Evolutionary conservation across 2,329 filamentous ascomycete species (phyloP).

Genomic region (Penicillium olsonii): DNA sequence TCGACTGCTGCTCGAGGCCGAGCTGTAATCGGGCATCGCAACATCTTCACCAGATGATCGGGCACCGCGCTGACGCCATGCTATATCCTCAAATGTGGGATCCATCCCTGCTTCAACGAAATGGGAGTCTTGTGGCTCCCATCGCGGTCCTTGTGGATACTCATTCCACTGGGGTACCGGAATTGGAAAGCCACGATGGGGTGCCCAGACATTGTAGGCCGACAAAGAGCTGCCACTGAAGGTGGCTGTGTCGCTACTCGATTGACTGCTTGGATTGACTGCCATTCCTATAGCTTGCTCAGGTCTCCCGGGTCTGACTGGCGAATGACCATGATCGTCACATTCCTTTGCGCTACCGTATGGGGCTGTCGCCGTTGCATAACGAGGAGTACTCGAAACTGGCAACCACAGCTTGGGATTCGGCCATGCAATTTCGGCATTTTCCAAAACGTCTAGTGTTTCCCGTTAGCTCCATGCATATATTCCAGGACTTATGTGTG

Average conservation of each 20-base stretch:
- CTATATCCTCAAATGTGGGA: slow-evolving; percentile 32
- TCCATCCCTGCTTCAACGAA: slow-evolving; percentile 47
- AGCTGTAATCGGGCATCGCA: slow-evolving; percentile 53
- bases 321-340: slow-evolving; percentile 65
- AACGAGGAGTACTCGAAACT: slow-evolving; percentile 40
- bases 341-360: slow-evolving; percentile 45
- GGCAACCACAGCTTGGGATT: slow-evolving; percentile 68
- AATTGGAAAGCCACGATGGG: slow-evolving; percentile 33
- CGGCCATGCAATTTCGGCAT: slow-evolving; percentile 76
- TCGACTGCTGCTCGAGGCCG: slow-evolving; percentile 42
- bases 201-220: slow-evolving; percentile 28
- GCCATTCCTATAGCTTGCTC: slow-evolving; percentile 23
- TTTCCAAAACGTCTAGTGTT: slow-evolving; percentile 67
- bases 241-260: slow-evolving; percentile 11
- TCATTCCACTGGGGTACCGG: slow-evolving; percentile 29
- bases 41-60: slow-evolving; percentile 47
- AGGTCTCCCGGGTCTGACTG: slow-evolving; percentile 46
- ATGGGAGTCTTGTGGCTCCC: slow-evolving; percentile 28
- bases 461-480: slow-evolving; percentile 13
- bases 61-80: slow-evolving; percentile 31
- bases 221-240: slow-evolving; percentile 15
- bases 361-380: slow-evolving; percentile 24
- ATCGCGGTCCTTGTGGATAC: slow-evolving; percentile 28
- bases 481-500: slow-evolving; percentile 22
- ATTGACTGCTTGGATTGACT: slow-evolving; percentile 18